Evolutionary conservation across 768 basidiomycete genomes (phyloP), one percentile per base, ranked within the genome.

Genomic region (Boletus subparvulus): DNA sequence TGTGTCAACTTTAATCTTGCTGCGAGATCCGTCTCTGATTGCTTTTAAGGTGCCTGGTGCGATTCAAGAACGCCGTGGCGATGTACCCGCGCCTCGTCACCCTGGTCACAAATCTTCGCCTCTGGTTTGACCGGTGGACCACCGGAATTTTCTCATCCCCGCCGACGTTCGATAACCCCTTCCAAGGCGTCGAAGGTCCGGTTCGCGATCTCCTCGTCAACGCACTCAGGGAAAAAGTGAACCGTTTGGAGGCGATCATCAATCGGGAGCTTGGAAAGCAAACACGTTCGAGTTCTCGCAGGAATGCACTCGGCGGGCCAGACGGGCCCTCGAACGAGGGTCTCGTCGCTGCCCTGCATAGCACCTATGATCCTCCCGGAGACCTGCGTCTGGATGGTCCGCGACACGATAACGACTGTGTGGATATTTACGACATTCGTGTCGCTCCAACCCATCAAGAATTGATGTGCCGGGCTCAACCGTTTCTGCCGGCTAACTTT

Each of bases 401-500:
- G 0, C 79, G 89, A 1, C 88, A 91, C 56, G 83, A 91, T 65
- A 91, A 90, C 52, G 88, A 90, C 61, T 74, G 70, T 44, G 65
- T 70, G 26, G 77, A 84, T 37, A 84, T 90, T 11, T 26, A 63
- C 2, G 72, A 82, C 3, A 87, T 92, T 43, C 75, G 82, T n/a
- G 79, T 90, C 46, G 82, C 84, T 0, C 90, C 90, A 0, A 91
- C 90, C 0, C 79, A 87, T 42, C 69, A 78, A 6, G 90, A 92
- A 62, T 76, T 92, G 9, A 66, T 80, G 43, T 82, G 73, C 19
- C 69, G 65, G 0, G 24, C 72, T 12, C 64, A 73, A 3, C 83
- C 87, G 0, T 90, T 81, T 64, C 70, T 92, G 0, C 90, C 90
- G 0, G 82, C 78, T 0, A 85, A 81, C 61, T 65, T 86, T 1